Evolutionary conservation across 2,329 filamentous ascomycete species (phyloP).

Genomic region (Setomelanomma holmii): DNA sequence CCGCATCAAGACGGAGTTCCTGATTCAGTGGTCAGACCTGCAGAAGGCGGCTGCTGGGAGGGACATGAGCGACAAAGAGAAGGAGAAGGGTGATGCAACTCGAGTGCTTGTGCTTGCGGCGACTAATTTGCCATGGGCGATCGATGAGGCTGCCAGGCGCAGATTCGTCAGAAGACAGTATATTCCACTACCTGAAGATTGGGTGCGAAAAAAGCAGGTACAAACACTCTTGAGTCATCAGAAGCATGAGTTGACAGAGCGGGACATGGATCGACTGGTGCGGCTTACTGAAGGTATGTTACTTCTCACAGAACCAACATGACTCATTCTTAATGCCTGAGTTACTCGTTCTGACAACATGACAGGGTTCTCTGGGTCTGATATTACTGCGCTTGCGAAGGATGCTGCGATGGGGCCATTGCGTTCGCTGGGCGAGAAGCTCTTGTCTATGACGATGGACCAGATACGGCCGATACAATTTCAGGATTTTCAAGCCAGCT

Average conservation of each 20-base stretch:
- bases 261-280: slow-evolving; percentile 78
- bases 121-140: slow-evolving; percentile 96
- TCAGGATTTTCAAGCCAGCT: slow-evolving; percentile 81
- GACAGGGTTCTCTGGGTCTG: slow-evolving; percentile 95
- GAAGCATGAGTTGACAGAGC: slow-evolving; percentile 77
- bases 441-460: slow-evolving; percentile 92
- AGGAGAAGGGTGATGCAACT: slow-evolving; percentile 78
- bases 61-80: slow-evolving; percentile 71
- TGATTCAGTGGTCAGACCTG: slow-evolving; percentile 96
- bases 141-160: slow-evolving; percentile 91
- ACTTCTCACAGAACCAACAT: too few species aligned
- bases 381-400: slow-evolving; percentile 95
- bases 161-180: slow-evolving; percentile 94
- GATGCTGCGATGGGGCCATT: slow-evolving; percentile 98
- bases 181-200: slow-evolving; percentile 87
- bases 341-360: slow-evolving; percentile 1
- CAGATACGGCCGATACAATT: slow-evolving; percentile 88
- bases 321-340: neutral
- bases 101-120: slow-evolving; percentile 92
- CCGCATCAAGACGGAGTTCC: slow-evolving; percentile 95
- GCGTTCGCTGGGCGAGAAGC: slow-evolving; percentile 84
- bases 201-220: slow-evolving; percentile 81
- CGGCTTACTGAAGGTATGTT: slow-evolving; percentile 78
- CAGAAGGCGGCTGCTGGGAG: slow-evolving; percentile 89
- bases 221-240: slow-evolving; percentile 83